These are phyloP conservation scores for Puccinia triticina DNA, from an alignment of 1,284 basidiomycete species.

Conservation along the genomic window DNA sequence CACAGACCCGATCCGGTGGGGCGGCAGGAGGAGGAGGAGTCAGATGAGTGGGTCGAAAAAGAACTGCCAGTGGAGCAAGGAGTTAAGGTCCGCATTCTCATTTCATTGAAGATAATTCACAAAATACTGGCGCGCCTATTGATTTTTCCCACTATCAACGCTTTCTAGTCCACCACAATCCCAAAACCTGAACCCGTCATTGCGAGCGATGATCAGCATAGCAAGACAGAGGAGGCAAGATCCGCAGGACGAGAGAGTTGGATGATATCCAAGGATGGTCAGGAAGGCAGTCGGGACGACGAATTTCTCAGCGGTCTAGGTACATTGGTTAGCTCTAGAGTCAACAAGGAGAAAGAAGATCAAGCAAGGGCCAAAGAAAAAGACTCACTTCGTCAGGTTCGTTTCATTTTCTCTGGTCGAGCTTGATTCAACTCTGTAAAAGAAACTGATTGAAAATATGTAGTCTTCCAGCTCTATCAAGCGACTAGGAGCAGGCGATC, in stretches of 20 bases:
- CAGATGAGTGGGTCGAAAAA: slow-evolving; percentile 26
- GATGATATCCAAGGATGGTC: not conserved
- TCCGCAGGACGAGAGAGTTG: slow-evolving; percentile 14
- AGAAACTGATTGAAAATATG: not conserved
- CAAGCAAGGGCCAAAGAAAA: not conserved
- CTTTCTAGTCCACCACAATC: not conserved
- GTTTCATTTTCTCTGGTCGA: not conserved
- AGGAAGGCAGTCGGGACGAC: not conserved
- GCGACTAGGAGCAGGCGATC: slow-evolving; percentile 46
- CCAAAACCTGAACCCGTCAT: not conserved
- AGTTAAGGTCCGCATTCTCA: not conserved
- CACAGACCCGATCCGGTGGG: not conserved
- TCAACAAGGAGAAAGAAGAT: slow-evolving; percentile 23
- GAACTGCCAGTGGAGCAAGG: not conserved
- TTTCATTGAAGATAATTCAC: not conserved
- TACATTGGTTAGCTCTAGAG: slow-evolving; percentile 19
- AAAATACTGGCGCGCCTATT: not conserved
- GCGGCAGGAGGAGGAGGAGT: not conserved
- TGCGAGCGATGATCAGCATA: not conserved
- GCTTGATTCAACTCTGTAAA: not conserved
- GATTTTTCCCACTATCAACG: not conserved
- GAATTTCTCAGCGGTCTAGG: not conserved
- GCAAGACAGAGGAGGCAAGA: not conserved
- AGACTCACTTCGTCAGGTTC: not conserved
- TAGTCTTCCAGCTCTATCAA: slow-evolving; percentile 46